These are phyloP conservation scores for Euphrasia arctica DNA, from an alignment of 305 asterid genomes.

Conservation along the genomic window DNA sequence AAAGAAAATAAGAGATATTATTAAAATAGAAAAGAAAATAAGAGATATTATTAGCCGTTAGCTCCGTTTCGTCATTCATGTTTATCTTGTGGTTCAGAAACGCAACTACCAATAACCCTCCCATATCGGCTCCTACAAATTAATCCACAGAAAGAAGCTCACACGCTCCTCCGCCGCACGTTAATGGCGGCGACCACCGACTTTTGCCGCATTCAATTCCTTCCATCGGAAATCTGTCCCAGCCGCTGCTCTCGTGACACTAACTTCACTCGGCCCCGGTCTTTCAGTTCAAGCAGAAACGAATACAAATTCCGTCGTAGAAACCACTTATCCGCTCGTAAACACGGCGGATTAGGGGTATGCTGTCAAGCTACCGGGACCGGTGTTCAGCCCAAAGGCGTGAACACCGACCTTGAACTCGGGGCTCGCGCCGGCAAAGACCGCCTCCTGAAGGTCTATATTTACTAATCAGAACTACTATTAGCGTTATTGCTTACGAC, in stretches of 20 bases:
- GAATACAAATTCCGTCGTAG: conserved; percentile 22
- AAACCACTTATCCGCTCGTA: conserved; percentile 15
- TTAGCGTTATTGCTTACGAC: conserved; percentile 4
- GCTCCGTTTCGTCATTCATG: neutral
- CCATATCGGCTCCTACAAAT: too few relatives aligned
- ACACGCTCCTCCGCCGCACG: conserved; percentile 20
- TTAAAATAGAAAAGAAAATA: too few relatives aligned
- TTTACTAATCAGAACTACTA: neutral
- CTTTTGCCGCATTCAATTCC: conserved; percentile 33
- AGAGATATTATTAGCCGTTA: too few relatives aligned
- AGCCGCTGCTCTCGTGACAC: conserved; percentile 17
- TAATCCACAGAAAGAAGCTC: neutral
- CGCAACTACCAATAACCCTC: too few relatives aligned
- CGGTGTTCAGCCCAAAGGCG: conserved; percentile 37
- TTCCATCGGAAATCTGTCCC: conserved; percentile 20
- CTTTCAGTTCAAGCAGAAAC: conserved; percentile 19
- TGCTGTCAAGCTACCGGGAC: conserved; percentile 47
- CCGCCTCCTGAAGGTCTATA: conserved; percentile 58
- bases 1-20: too few relatives aligned
- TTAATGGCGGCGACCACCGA: conserved; percentile 43
- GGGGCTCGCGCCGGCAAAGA: conserved; percentile 61
- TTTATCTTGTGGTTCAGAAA: neutral
- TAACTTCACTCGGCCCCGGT: conserved; percentile 25
- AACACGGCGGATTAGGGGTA: conserved; percentile 24
- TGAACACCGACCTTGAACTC: conserved; percentile 34